phyloP scores from a whole-genome alignment of 495 filamentous ascomycete genomes.

The Penicillium argentinense region DNA sequence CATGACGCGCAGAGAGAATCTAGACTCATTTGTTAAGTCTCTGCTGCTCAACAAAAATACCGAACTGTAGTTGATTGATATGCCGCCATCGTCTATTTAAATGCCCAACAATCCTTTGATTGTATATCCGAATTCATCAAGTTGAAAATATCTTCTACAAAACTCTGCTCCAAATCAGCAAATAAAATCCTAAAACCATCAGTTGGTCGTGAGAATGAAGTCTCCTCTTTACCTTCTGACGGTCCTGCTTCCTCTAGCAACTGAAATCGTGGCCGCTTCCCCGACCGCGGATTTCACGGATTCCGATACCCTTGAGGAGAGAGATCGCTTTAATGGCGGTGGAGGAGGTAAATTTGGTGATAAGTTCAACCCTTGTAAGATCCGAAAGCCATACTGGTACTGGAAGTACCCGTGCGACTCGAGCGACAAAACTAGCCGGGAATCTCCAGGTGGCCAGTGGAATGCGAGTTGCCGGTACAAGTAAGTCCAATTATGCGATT shows the following conservation, averaged over 20 bases:
- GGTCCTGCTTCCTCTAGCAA: neutral
- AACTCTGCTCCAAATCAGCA: neutral
- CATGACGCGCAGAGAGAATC: neutral
- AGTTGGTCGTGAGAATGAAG: neutral
- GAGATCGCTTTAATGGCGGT: neutral
- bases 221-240: slow-evolving; percentile 3
- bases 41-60: neutral
- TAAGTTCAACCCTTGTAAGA: neutral
- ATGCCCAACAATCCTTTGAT: neutral
- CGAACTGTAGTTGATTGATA: neutral
- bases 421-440: neutral
- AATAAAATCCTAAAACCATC: neutral
- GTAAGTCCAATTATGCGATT: neutral
- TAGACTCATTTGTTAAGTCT: neutral
- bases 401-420: slow-evolving; percentile 4
- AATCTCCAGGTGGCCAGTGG: neutral
- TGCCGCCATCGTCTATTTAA: neutral
- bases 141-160: neutral
- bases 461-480: neutral
- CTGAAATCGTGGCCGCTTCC: neutral
- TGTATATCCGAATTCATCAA: neutral
- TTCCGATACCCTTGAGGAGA: neutral
- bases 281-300: neutral
- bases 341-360: neutral
- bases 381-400: slow-evolving; percentile 1